phyloP scores from a whole-genome alignment of 805 yeast species.

The Starmera pachycereana region DNA sequence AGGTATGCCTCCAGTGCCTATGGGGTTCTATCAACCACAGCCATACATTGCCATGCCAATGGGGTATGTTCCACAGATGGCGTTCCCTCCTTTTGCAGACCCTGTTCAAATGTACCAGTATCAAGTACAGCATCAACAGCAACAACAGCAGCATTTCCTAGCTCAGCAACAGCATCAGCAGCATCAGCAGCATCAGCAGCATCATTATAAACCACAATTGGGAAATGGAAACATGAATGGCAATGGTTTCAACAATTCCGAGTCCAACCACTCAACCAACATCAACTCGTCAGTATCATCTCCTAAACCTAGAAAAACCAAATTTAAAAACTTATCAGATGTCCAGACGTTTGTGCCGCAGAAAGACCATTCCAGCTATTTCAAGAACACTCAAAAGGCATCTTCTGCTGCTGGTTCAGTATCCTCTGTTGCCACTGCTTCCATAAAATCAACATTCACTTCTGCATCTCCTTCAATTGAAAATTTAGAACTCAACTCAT shows the following conservation, averaged over 20 bases:
- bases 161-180: constrained; percentile 2
- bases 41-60: not conserved
- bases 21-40: not conserved
- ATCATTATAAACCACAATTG: not conserved
- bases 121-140: not conserved
- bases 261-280: not conserved
- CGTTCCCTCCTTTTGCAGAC: not conserved
- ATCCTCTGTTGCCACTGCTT: not conserved
- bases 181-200: constrained; percentile 2
- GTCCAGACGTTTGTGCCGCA: constrained; percentile 1
- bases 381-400: not conserved
- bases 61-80: not conserved
- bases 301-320: not conserved
- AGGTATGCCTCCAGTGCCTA: too few species aligned
- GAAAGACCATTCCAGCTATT: constrained; percentile 1
- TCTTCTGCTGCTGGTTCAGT: not conserved
- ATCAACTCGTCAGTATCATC: not conserved
- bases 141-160: not conserved
- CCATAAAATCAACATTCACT: not conserved
- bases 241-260: not conserved
- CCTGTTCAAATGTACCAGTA: not conserved
- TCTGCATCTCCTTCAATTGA: not conserved
- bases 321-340: not conserved
- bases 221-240: not conserved
- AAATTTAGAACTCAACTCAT: too few species aligned